Percentiles rank a stretch among this genome's conserved stretches.
These are phyloP conservation scores for Bassia scoparia DNA, from an alignment of 148 eudicot species.

Conservation along the genomic window DNA sequence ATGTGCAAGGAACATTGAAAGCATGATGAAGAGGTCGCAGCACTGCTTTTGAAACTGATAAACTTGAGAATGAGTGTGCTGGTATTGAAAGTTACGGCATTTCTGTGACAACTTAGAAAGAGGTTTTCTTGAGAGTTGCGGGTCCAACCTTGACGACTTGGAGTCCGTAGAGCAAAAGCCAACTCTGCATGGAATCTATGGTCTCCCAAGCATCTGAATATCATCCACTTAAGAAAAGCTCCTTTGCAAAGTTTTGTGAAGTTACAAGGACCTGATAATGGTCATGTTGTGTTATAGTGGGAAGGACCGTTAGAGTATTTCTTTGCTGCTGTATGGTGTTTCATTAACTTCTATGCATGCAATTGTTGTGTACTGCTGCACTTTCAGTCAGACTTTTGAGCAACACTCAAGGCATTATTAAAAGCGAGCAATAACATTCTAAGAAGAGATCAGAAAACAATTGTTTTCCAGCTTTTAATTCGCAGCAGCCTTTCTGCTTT, in stretches of 20 bases:
- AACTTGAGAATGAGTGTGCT: constrained; percentile 31
- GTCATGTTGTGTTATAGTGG: constrained; percentile 39
- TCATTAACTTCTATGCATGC: constrained; percentile 55
- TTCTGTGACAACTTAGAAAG: constrained; percentile 95
- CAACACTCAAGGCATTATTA: constrained; percentile 76
- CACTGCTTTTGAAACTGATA: constrained; percentile 28
- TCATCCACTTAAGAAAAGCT: constrained; percentile 32
- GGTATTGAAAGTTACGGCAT: constrained; percentile 97
- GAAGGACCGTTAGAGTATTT: constrained; percentile 48
- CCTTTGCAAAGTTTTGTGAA: constrained; percentile 40
- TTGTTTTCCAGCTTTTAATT: constrained; percentile 87
- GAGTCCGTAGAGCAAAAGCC: constrained; percentile 37
- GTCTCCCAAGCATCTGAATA: constrained; percentile 37
- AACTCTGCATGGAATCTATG: constrained; percentile 34
- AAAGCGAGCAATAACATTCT: constrained; percentile 83
- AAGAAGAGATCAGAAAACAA: constrained; percentile 82
- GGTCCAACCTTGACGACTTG: constrained; percentile 63
- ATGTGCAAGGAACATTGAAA: constrained; percentile 92
- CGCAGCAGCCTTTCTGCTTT: constrained; percentile 78
- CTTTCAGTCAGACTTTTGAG: constrained; percentile 77
- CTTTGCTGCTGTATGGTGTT: constrained; percentile 42
- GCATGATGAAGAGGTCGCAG: constrained; percentile 65
- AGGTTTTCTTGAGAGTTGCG: constrained; percentile 97
- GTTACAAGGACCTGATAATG: constrained; percentile 38
- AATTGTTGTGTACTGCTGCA: constrained; percentile 66